Evolutionary conservation across 306 rosid genomes (phyloP), one percentile per base, ranked within the genome.

Genomic region (Cucurbita moschata): DNA sequence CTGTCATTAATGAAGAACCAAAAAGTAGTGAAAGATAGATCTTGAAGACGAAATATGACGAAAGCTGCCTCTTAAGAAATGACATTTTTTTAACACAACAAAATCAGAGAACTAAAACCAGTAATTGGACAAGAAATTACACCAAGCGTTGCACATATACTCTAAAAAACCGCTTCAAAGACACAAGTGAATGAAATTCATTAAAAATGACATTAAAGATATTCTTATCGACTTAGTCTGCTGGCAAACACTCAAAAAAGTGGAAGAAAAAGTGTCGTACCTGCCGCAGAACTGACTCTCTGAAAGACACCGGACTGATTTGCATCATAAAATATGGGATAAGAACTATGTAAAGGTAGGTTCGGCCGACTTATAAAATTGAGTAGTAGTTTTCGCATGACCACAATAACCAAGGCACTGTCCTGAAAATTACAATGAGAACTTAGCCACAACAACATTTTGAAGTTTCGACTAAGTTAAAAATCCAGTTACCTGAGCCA

Each of bases 251-350:
- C 54, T 56, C 23, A 21, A 56, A 19, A n/a, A 73, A 30, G 40
- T 69, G 16, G 60, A 46, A 60, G 16, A 68, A 19, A 75, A 59
- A 21, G 55, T 1, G 54, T 11, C 79, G 74, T 86, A 95, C 99
- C 96, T 81, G 99, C 97, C 72, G 96, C 99, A 76, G 99, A 95
- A 78, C 99, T 85, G 75, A 95, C 99, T 81, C 90, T 88, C 76
- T 89, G 97, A 35, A 95, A 82, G 73, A 95, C 97, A 63, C 97
- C 88, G 68, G 92, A 89, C 83, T 91, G 92, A 79, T 85, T 88
- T 82, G 83, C 93, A 44, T 91, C 99, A 75, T 83, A 74, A 83
- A 82, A 88, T 69, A 89, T 65, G 63, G 95, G 86, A 86, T 95
- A 95, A 68, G 86, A 76, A 80, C 86, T 71, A 76, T 77, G 84